Percentiles rank a stretch among this genome's conserved stretches.
phyloP scores from a whole-genome alignment of 495 filamentous ascomycete species.

The Thermothielavioides terrestris region DNA sequence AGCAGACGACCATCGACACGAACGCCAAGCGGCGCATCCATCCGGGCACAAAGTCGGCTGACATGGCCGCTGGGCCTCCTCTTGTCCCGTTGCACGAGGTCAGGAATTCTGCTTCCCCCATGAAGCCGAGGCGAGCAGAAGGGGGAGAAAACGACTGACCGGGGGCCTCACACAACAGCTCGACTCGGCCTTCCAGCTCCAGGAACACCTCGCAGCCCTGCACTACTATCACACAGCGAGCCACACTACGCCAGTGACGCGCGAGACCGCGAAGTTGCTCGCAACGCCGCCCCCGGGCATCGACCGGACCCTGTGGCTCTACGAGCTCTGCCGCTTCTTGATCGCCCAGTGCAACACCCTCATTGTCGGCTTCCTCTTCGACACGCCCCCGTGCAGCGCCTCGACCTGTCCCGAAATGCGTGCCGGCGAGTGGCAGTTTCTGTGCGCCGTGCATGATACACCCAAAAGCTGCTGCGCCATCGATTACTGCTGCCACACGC shows the following conservation, averaged over 20 bases:
- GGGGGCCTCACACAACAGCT: conserved; percentile 45
- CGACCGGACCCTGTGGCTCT: conserved; percentile 86
- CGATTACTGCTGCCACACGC: conserved; percentile 96
- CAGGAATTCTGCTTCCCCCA: conserved; percentile 16
- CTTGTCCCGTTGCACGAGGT: conserved; percentile 78
- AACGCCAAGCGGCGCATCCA: conserved; percentile 72
- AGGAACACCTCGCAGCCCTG: conserved; percentile 91
- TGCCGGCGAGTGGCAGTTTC: conserved; percentile 96
- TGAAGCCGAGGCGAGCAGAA: too few species aligned
- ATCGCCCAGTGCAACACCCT: conserved; percentile 87
- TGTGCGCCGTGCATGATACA: conserved; percentile 93
- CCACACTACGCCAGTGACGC: conserved; percentile 58
- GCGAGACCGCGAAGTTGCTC: conserved; percentile 60
- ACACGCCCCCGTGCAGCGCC: conserved; percentile 76
- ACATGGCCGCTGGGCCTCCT: conserved; percentile 88
- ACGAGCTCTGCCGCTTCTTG: conserved; percentile 92
- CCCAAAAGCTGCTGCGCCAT: conserved; percentile 95
- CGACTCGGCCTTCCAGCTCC: conserved; percentile 95
- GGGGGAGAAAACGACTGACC: too few species aligned
- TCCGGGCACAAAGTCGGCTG: conserved; percentile 77
- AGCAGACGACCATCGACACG: conserved; percentile 44
- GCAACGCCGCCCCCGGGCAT: conserved; percentile 70
- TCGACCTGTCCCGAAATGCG: conserved; percentile 95
- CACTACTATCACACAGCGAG: conserved; percentile 67
- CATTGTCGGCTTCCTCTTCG: conserved; percentile 84